Evolutionary conservation across 116 monocot species (phyloP).

Genomic region (Papilionanthe hybrid): DNA sequence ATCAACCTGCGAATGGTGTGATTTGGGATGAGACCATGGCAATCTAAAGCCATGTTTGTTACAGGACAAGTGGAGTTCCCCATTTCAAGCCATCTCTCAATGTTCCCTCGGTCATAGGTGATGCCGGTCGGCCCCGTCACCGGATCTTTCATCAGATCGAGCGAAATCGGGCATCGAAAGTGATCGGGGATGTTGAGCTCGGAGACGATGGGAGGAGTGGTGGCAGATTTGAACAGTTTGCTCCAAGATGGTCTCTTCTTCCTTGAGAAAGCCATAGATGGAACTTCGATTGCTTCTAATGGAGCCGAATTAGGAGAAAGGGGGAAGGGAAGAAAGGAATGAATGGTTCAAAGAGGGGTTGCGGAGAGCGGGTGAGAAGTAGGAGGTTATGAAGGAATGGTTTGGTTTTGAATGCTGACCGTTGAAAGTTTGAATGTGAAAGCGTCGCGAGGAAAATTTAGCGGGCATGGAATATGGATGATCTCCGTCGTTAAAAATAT

Average conservation of each 20-base stretch:
- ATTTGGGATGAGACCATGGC: slow-evolving; percentile 47
- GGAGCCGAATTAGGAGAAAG: neutral
- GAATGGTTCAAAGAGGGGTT: neutral
- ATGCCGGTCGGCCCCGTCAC: slow-evolving; percentile 53
- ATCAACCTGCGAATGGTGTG: slow-evolving; percentile 49
- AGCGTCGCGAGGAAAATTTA: neutral
- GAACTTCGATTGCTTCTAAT: neutral
- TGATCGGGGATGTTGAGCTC: slow-evolving; percentile 31
- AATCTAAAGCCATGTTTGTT: slow-evolving; percentile 17
- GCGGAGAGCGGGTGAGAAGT: neutral
- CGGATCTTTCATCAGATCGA: slow-evolving; percentile 72
- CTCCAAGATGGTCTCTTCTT: neutral
- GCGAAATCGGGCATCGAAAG: slow-evolving; percentile 67
- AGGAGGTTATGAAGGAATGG: neutral
- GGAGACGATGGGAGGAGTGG: slow-evolving; percentile 15
- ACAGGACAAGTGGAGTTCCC: slow-evolving; percentile 42
- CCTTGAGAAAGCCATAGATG: neutral
- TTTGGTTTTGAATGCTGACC: slow-evolving; percentile 1
- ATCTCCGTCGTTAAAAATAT: too few species aligned
- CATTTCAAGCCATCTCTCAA: slow-evolving; percentile 65
- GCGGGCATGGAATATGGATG: neutral
- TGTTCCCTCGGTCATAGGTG: slow-evolving; percentile 72
- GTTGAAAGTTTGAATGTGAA: slow-evolving; percentile 6
- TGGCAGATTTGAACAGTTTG: neutral
- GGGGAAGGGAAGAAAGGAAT: too few species aligned